Base-by-base conservation (phyloP, 805 yeast genomes). In the Yarrowia sp. region DNA sequence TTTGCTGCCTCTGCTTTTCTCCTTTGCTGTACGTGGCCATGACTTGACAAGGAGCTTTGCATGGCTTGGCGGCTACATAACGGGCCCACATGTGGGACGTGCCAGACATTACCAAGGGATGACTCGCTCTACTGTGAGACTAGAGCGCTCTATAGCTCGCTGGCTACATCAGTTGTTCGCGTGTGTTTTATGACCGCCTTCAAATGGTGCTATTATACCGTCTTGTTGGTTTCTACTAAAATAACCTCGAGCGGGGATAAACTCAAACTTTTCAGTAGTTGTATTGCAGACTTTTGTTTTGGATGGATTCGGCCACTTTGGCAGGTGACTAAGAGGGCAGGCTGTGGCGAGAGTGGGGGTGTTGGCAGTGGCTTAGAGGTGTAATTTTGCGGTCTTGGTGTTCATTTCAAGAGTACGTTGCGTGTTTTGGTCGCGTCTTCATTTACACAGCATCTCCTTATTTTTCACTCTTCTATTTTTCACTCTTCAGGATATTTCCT, bases 21-120 rank as follows among this genome's bases (percentile, higher is more conserved):
- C 56, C 56, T 36, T 49, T 38, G 45, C 59, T 58, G 65, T 58
- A 58, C 65, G 65, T 43, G 65, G 65, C 65, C 65, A 58, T 58
- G 65, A 58, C 65, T 43, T 58, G 50, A 58, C 65, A 58, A 58
- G 26, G 52, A 15, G 35, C 50, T 58, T 40, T 46, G 46, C 46
- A 42, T 26, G 46, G 22, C 61, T 55, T 55, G 61, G 61, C 61
- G 46, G 16, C 40, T 14, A 14, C 35, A 15, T 49, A 49, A 49
- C 53, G 53, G 38, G 53, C 38, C 38, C 38, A 15, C 53, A 5
- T 45, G 40, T 5, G 40, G 12, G 40, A 38, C 32, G 32, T 26
- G 32, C 32, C 32, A 26, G 7, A 2, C 32, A 26, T 26, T 26
- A 26, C 7, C 2, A 26, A 5, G 32, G 32, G 32, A 26, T 26